These are phyloP conservation scores for Euphrasia confusa DNA, from an alignment of 257 asterid species.

Conservation along the genomic window DNA sequence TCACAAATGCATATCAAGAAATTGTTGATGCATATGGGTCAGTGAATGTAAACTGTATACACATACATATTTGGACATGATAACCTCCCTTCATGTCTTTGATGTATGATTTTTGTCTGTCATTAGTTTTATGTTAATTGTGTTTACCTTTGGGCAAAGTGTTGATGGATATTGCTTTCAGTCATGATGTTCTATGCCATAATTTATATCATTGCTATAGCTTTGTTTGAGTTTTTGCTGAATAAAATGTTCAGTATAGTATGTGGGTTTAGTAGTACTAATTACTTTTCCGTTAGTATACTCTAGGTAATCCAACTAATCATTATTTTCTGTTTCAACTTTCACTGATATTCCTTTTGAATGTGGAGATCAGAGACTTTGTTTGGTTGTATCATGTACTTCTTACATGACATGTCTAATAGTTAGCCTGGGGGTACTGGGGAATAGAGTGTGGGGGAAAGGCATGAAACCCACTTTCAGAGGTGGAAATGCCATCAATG, in stretches of 20 bases:
- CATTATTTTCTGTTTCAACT: neutral
- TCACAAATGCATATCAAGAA: slow-evolving; percentile 91
- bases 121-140: slow-evolving; percentile 1
- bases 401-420: neutral
- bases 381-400: neutral
- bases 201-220: neutral
- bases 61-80: slow-evolving; percentile 4
- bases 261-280: neutral
- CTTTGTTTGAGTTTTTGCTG: neutral
- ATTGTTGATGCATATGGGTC: slow-evolving; percentile 99
- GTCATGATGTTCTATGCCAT: neutral
- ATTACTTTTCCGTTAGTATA: neutral
- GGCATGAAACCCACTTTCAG: neutral
- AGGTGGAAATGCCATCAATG: too few relatives aligned
- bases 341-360: neutral
- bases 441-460: too few relatives aligned
- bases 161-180: slow-evolving; percentile 15
- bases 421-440: too few relatives aligned
- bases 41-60: slow-evolving; percentile 26
- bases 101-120: slow-evolving; percentile 12
- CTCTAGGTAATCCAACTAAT: neutral
- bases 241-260: neutral
- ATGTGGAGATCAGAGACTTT: neutral
- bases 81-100: slow-evolving; percentile 2
- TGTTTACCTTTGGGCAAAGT: neutral